Base-by-base conservation (phyloP, 2,329 filamentous ascomycete genomes). In the Colletotrichum graminicola region DNA sequence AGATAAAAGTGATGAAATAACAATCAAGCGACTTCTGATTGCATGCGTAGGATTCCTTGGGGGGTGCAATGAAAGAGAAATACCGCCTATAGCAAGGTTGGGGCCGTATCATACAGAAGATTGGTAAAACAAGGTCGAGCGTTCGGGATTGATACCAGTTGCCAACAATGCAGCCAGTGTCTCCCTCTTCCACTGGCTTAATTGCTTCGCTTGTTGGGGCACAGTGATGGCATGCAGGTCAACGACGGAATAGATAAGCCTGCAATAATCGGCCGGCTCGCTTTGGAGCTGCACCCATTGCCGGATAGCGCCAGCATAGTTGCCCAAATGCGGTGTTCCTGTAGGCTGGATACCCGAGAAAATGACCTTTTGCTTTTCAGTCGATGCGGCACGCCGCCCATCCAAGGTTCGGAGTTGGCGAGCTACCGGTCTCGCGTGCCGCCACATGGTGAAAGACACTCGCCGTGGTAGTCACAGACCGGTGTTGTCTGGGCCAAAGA, bases 271-370 rank as follows among this genome's bases (percentile, higher is more conserved):
- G 0, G 83, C 74, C 0, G 90, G 85, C 47, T 87, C 84, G 72
- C 94, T 84, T 75, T 99, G 95, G 10, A 98, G 85, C 72, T 87
- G 86, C 57, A 93, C 92, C 96, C 96, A 99, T 85, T 94, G 90
- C 62, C 90, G 89, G 66, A 99, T 84, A 21, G 96, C 96, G 34
- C 96, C 96, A 14, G 97, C 88, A 81, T 98, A 99, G 83, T 99
- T 99, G 66, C 96, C 96, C 39, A 99, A 84, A 80, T 99, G 96
- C 18, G 96, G 96, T 32, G 97, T 88, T 45, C 95, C 96, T 0
- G 96, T 99, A 23, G 96, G 96, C 81, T 99, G 96, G 76, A 99
- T 99, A 64, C 95, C 96, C 4, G 96, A 98, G 85, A 99, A 98
- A 77, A 98, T 89, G 71, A 92, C 86, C 66, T 85, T 68, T 5